Evolutionary conservation across 139 green algal genomes (phyloP), one percentile per base, ranked within the genome.

Genomic region (Tetradesmus lagerheimii): DNA sequence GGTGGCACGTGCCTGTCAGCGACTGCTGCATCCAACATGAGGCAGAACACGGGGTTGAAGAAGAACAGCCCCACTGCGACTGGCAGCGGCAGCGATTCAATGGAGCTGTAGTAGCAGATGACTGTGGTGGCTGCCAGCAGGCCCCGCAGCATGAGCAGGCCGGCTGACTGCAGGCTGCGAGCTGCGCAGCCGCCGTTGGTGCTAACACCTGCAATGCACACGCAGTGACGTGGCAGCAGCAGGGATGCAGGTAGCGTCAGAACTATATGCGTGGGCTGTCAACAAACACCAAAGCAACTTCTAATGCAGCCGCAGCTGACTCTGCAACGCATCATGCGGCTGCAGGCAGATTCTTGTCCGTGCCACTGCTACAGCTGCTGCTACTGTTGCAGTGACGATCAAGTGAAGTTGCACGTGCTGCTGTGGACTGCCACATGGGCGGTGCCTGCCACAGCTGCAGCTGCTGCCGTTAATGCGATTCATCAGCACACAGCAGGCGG

Each of bases 11-110:
- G 38, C 0, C 27, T 20, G 12, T 41, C 64, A 0, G 83, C 45
- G 0, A 88, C 38, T 43, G 64, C 83, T 6, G 64, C 41, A 31
- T 88, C 47, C 8, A 88, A 43, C 34, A 88, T 38, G 37, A 88
- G 47, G 9, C 29, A 39, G 11, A 88, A 64, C 37, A 88, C 64
- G 3, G 83, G 83, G 38, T 88, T 39, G 64, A 88, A 80, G 27
- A 88, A 88, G 62, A 88, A 88, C 16, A 88, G 29, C 1, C 57
- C 83, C 0, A 88, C 83, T 67, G 83, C 62, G 12, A 88, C 83
- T 34, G 83, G 76, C 25, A 88, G 64, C 15, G 83, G 83, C 6
- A 88, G 64, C 27, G 75, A 50, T 25, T 88, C 83, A 23, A 88
- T 80, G 12, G 83, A 50, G 45, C 12, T 35, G 27, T 88, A 88